Evolutionary conservation across 2,329 filamentous ascomycete species (phyloP).

Genomic region (Fusarium coicis): DNA sequence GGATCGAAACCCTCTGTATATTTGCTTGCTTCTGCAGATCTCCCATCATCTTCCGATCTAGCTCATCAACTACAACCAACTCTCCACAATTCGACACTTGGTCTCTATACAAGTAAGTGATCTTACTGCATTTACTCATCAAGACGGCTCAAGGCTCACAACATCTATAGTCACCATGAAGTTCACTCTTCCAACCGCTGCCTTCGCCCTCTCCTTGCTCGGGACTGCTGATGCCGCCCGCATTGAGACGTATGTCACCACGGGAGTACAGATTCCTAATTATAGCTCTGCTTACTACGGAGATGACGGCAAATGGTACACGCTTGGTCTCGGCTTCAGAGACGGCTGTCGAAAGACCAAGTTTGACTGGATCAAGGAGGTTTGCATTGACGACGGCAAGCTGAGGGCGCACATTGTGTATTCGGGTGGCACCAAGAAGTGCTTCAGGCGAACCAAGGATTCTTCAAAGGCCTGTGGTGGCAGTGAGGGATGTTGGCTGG

Average conservation of each 20-base stretch:
- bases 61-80: neutral
- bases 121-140: rapidly evolving
- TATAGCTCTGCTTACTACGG: rapidly evolving
- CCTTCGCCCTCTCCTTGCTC: neutral
- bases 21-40: neutral
- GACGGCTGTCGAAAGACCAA: neutral
- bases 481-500: neutral
- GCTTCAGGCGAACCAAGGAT: neutral
- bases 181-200: neutral
- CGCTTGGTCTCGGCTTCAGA: rapidly evolving
- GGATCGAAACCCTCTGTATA: neutral
- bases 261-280: neutral
- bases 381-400: rapidly evolving
- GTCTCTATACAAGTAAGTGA: neutral
- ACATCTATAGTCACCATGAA: neutral
- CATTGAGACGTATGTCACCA: neutral
- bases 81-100: rapidly evolving
- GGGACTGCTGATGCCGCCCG: neutral
- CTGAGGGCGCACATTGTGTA: neutral
- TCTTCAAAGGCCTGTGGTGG: neutral
- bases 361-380: neutral
- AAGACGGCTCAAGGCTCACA: neutral
- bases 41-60: neutral
- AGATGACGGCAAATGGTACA: rapidly evolving
- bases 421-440: neutral